Evolutionary conservation across 176 grass and related monocot genomes (phyloP).

Genomic region (Hordeum marinum): DNA sequence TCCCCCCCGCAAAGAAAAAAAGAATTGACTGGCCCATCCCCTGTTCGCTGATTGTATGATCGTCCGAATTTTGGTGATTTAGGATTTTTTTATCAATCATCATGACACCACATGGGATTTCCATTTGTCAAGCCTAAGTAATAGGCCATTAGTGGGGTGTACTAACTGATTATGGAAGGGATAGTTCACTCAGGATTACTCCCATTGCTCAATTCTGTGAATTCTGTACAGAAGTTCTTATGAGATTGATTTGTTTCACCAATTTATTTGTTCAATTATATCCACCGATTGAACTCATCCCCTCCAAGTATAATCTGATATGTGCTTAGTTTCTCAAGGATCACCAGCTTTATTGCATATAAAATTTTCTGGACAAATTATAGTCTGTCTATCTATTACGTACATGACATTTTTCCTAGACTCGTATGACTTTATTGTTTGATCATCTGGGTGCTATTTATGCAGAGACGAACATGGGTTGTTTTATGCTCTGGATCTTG

Average conservation of each 20-base stretch:
- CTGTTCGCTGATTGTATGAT: neutral
- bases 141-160: neutral
- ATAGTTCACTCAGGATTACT: neutral
- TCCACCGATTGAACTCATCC: neutral
- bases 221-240: neutral
- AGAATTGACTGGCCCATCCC: neutral
- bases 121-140: neutral
- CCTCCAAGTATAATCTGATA: neutral
- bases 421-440: neutral
- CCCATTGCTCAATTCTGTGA: neutral
- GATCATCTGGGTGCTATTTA: neutral
- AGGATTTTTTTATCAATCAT: neutral
- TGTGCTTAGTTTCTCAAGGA: neutral
- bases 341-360: neutral
- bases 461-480: constrained; percentile 54
- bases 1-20: neutral
- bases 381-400: neutral
- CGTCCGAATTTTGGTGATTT: neutral
- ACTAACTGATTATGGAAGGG: neutral
- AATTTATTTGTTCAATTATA: neutral
- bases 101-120: neutral
- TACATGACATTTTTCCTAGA: neutral
- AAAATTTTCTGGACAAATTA: neutral
- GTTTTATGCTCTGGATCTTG: constrained; percentile 84
- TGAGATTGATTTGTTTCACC: neutral